Evolutionary conservation across 2,329 filamentous ascomycete genomes (phyloP), one percentile per base, ranked within the genome.

Genomic region (Parastagonospora avenae): DNA sequence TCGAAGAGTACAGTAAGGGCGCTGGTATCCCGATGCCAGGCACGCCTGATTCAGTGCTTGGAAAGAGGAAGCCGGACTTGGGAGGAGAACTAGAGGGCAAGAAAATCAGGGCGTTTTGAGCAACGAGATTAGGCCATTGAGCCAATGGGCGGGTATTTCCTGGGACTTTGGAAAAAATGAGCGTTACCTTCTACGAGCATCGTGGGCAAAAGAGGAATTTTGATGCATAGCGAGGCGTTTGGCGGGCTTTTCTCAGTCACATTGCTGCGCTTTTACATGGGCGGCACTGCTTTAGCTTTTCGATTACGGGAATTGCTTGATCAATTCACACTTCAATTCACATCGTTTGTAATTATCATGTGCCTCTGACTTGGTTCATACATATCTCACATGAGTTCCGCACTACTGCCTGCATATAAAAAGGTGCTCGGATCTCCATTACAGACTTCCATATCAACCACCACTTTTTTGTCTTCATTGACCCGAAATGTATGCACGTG

Each of bases 1-100:
- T 93, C 71, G 84, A 85, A 14, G 93, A 97, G 75, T 68, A 68
- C 24, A 72, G 64, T 19, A 70, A 66, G 44, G 70, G 68, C 10
- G 52, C 59, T n/a, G 61, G 66, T 9, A 66, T 69, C 38, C 61
- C 59, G 32, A 67, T 63, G 55, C 70, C 63, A 4, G 64, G 66
- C 30, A 74, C 71, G 1, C 71, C 72, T 2, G 71, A 74, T 41
- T 70, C 68, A 7, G 67, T 73, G 19, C 58, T 74, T 14, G 71
- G 71, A 0, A 75, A 75, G 56, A 61, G 72, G 28, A 73, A 71
- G 49, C 64, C 64, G 15, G 69, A 74, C 41, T 41, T 51, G 27
- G 60, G 59, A 16, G 51, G 48, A 9, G 60, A 62, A 11, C 52
- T 57, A 2, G 64, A 67, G 7, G 66, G 63, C 12, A 73, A 72